Evolutionary conservation across 805 yeast genomes (phyloP).

Genomic region (Wickerhamomyces bisporus): DNA sequence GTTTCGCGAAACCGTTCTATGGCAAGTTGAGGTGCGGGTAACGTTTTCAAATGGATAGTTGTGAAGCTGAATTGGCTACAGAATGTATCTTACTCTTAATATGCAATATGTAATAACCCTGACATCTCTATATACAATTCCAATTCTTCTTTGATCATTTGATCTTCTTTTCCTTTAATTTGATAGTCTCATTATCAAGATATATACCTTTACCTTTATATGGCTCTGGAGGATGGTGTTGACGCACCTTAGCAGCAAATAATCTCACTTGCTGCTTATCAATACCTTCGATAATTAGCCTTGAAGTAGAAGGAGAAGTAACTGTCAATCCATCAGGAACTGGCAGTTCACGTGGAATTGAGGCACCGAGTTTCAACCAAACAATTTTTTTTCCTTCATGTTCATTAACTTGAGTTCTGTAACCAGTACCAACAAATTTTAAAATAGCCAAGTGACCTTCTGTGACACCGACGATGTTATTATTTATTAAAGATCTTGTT

Average conservation of each 20-base stretch:
- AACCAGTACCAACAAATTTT: constrained; percentile 94
- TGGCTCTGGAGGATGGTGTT: constrained; percentile 93
- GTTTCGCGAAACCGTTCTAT: no score
- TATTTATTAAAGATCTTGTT: constrained; percentile 68
- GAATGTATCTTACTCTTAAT: no score
- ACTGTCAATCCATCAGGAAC: constrained; percentile 78
- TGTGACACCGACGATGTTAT: constrained; percentile 79
- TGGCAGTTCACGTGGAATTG: constrained; percentile 68
- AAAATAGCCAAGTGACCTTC: constrained; percentile 90
- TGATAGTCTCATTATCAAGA: constrained; percentile 86
- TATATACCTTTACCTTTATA: constrained; percentile 98
- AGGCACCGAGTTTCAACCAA: constrained; percentile 81
- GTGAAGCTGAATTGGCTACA: no score
- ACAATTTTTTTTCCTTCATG: constrained; percentile 46
- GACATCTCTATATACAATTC: no score
- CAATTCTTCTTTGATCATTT: constrained; percentile 57
- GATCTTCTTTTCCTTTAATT: constrained; percentile 87
- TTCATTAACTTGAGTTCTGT: constrained; percentile 76
- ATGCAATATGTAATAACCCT: no score
- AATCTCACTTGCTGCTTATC: constrained; percentile 83
- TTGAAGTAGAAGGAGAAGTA: constrained; percentile 76
- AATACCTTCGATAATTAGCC: constrained; percentile 79
- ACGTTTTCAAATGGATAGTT: no score
- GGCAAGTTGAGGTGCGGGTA: constrained; percentile 1
- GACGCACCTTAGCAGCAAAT: constrained; percentile 85